Evolutionary conservation across 2,329 filamentous ascomycete genomes (phyloP), one percentile per base, ranked within the genome.

Genomic region (Stagonosporopsis vannaccii): DNA sequence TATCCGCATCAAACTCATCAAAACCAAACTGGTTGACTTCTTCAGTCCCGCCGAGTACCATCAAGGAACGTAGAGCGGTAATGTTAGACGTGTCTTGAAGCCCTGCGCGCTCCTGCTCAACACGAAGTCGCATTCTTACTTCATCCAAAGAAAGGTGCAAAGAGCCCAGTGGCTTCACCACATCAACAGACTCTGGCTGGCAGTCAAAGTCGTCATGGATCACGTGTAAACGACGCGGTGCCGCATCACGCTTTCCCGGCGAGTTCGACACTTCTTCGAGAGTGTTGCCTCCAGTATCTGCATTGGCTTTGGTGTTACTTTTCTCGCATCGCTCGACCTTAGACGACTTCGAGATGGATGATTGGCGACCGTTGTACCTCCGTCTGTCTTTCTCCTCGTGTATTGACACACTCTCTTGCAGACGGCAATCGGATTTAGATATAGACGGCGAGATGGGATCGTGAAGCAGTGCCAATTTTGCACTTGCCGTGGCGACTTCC

Each of bases 341-440:
- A 15, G 19, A 1, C 3, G 26, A 11, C 41, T 39, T 45, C 15
- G 25, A 15, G 19, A 17, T 23, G 22, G 15, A 42, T 37, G 36
- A 33, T 19, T 36, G 35, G 19, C 15, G 41, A 22, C 23, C 30
- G 13, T 17, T 42, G 28, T 50, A 56, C 19, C 33, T 42, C 36
- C 25, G 28, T 26, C 13, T 51, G 3, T 47, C 46, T 7, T 32
- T 51, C 23, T 51, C 23, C 15, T 56, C 46, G 23, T 56, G 53
- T 30, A 12, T 36, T 19, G 46, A 46, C 9, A 46, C 30, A 19
- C 53, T 51, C 9, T 47, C 53, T 37, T 47, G 53, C 6, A 42
- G 36, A 8, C 36, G 36, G 19, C 28, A 47, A 17, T 37, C 19
- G n/a, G 33, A 37, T 12, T 28, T 32, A 30, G 46, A 51, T 9